phyloP scores from a whole-genome alignment of 805 yeast genomes.

The Candida loeiensis region DNA sequence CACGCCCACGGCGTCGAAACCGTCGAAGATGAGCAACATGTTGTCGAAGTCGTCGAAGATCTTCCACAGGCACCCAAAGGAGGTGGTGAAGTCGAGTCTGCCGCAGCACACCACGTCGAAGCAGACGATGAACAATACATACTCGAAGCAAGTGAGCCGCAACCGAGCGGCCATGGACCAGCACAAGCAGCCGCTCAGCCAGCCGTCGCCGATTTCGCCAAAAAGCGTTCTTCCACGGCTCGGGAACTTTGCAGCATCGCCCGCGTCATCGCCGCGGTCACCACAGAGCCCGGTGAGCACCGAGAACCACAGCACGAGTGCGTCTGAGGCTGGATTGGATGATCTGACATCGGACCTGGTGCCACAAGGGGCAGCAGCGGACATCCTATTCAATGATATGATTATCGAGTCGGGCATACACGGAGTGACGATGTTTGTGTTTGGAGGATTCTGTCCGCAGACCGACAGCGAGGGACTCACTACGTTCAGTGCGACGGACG shows the following conservation, averaged over 20 bases:
- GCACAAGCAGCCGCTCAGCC: not conserved
- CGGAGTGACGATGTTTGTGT: constrained; percentile 28
- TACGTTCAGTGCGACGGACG: constrained; percentile 29
- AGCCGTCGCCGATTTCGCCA: not conserved
- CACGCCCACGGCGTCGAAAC: not conserved
- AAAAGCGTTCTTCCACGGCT: not conserved
- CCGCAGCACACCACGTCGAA: constrained; percentile 7
- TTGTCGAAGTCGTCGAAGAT: constrained; percentile 26
- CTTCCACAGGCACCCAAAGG: constrained; percentile 22
- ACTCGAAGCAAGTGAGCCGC: constrained; percentile 29
- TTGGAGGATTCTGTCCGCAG: constrained; percentile 35
- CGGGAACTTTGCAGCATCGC: not conserved
- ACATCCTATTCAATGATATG: constrained; percentile 10
- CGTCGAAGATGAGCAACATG: constrained; percentile 20
- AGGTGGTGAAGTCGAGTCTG: constrained; percentile 5
- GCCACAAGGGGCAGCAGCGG: not conserved
- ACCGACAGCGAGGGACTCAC: constrained; percentile 14
- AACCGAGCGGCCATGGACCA: not conserved
- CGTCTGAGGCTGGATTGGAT: not conserved
- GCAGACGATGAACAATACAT: constrained; percentile 24
- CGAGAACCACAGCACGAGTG: constrained; percentile 1
- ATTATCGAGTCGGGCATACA: constrained; percentile 10
- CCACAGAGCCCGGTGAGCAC: not conserved
- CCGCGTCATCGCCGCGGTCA: not conserved
- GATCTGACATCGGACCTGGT: constrained; percentile 1